Evolutionary conservation across 2,329 filamentous ascomycete genomes (phyloP).

Genomic region (Penicillium aurantiogriseum): DNA sequence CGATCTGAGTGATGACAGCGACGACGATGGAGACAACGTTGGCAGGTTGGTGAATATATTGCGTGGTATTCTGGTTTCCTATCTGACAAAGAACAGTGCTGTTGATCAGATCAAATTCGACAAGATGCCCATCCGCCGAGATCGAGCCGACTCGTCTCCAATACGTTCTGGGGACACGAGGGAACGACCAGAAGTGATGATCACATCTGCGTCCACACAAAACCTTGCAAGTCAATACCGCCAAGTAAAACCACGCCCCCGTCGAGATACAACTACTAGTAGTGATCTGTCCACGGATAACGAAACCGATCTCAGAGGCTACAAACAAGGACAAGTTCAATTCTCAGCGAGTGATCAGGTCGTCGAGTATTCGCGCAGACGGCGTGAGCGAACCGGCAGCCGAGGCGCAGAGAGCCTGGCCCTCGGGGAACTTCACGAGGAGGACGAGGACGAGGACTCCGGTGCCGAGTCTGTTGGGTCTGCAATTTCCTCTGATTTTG

Average conservation of each 20-base stretch:
- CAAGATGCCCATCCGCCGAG: slow-evolving; percentile 83
- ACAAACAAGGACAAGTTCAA: slow-evolving; percentile 54
- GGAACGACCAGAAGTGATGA: slow-evolving; percentile 50
- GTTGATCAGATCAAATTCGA: slow-evolving; percentile 92
- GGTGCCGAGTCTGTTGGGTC: slow-evolving; percentile 50
- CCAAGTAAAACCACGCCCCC: slow-evolving; percentile 56
- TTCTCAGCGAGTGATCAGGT: slow-evolving; percentile 41
- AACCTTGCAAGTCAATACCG: slow-evolving; percentile 49
- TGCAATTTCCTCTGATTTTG: slow-evolving; percentile 55
- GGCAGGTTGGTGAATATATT: slow-evolving; percentile 31
- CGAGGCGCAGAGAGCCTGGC: slow-evolving; percentile 31
- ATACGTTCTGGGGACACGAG: slow-evolving; percentile 56
- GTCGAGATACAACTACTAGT: slow-evolving; percentile 63
- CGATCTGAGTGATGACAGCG: slow-evolving; percentile 65
- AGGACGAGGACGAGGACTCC: slow-evolving; percentile 45
- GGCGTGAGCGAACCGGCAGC: slow-evolving; percentile 27
- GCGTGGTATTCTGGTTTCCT: neutral
- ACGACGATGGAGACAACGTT: slow-evolving; percentile 56
- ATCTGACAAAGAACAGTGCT: slow-evolving; percentile 50
- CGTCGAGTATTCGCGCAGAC: slow-evolving; percentile 32
- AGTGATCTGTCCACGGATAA: slow-evolving; percentile 67
- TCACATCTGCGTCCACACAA: slow-evolving; percentile 56
- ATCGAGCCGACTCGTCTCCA: slow-evolving; percentile 82
- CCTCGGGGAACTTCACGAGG: slow-evolving; percentile 37
- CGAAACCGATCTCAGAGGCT: slow-evolving; percentile 55